Evolutionary conservation across 2,329 filamentous ascomycete genomes (phyloP).

Genomic region (Arthrobotrys megalospora): DNA sequence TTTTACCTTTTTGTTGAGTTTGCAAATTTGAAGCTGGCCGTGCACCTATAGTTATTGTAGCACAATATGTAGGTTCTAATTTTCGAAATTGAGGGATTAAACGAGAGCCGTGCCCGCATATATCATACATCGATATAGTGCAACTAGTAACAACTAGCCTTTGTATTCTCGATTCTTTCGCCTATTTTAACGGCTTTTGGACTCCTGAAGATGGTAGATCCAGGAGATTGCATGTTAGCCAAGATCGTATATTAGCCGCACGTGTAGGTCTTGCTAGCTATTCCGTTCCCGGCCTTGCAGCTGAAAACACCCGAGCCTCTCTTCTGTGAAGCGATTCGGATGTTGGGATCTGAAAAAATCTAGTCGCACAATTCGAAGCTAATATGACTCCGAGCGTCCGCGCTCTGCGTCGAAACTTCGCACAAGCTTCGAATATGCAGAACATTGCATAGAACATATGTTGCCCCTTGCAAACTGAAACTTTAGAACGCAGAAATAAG

Average conservation of each 20-base stretch:
- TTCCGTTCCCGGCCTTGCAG: conserved; percentile 23
- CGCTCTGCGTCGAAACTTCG: conserved; percentile 27
- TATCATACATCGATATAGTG: conserved; percentile 13
- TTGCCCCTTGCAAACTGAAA: conserved; percentile 36
- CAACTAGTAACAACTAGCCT: background rate
- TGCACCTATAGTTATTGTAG: conserved; percentile 6
- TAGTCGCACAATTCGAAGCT: conserved; percentile 8
- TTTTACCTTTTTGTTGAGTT: background rate
- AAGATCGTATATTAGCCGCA: conserved; percentile 30
- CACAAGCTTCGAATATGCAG: conserved; percentile 13
- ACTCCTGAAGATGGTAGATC: conserved; percentile 16
- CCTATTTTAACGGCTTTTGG: conserved; percentile 53
- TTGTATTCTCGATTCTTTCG: conserved; percentile 22
- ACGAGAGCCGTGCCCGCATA: conserved; percentile 11
- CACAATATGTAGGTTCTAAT: conserved; percentile 20
- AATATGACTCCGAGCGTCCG: background rate
- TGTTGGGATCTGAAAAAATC: conserved; percentile 29
- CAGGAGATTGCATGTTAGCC: conserved; percentile 10
- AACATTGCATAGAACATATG: conserved; percentile 34
- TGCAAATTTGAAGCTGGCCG: conserved; percentile 1
- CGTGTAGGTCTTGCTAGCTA: conserved; percentile 5
- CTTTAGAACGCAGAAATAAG: conserved; percentile 21
- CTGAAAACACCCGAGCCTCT: conserved; percentile 16
- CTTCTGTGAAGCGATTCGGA: conserved; percentile 43
- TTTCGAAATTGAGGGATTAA: conserved; percentile 18